Base-by-base conservation (phyloP, 1,284 basidiomycete species). In the Cutaneotrichosporon mucoides region DNA sequence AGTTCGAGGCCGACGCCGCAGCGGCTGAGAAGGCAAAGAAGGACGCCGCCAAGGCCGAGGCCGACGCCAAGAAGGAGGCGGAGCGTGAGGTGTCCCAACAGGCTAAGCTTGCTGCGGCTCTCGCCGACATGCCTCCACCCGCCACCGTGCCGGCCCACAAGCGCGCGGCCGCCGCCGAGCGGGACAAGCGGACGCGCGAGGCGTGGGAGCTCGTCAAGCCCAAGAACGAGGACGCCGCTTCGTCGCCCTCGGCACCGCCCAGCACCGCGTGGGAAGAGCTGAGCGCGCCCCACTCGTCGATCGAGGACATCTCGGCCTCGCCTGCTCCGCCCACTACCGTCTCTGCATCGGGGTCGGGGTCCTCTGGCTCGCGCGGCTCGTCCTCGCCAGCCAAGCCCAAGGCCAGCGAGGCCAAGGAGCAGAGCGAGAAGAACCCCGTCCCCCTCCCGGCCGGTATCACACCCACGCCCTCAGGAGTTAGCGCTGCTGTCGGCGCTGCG, bases 1-100 rank as follows among this genome's bases (percentile, higher is more conserved):
- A 82, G 59, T 88, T 89, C 84, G 89, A 89, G 71, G 81, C 68
- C 10, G 71, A 76, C 55, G 62, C 58, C 33, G 64, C 64, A 1
- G 66, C 70, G 33, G 65, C 58, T 7, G 63, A 60, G 34, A 64
- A 57, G 46, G 24, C 24, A 24, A 24, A 65, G 40, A 59, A 57
- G 36, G 62, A 55, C 8, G 64, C 54, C 42, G 64, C 62, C 35
- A 62, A 68, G 53, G 66, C 65, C 53, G 67, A 24, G 4, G 47
- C 55, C 13, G 55, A 59, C 8, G 62, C 56, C 37, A 61, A 67
- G 54, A 68, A 68, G 61, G 68, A 69, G 48, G 62, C 60, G 8
- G 69, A 71, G 58, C 64, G 66, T 40, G 64, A 63, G 47, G 60
- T 33, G 7, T 15, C 37, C 15, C 35, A 33, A 5, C 15, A 12